phyloP scores from a whole-genome alignment of 2,329 filamentous ascomycete species.

The Exophiala oligosperma region DNA sequence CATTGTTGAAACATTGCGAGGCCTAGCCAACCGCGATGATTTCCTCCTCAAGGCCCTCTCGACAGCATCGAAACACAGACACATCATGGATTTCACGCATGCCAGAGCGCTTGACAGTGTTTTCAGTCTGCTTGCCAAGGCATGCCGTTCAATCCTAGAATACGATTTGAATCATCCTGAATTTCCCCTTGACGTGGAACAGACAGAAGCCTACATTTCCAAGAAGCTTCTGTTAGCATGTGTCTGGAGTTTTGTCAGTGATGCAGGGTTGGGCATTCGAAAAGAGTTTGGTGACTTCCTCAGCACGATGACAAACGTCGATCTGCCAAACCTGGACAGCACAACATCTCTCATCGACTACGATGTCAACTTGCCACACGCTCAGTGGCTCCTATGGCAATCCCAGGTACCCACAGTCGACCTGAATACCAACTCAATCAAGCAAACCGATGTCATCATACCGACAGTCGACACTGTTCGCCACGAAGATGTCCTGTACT shows the following conservation, averaged over 20 bases:
- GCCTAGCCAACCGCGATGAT: conserved; percentile 73
- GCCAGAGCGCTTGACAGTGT: conserved; percentile 88
- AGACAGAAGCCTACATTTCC: conserved; percentile 82
- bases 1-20: conserved; percentile 75
- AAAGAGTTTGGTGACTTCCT: conserved; percentile 87
- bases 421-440: conserved; percentile 97
- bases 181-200: conserved; percentile 86
- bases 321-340: conserved; percentile 76
- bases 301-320: conserved; percentile 78
- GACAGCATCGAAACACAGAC: conserved; percentile 74
- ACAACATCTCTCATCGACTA: conserved; percentile 90
- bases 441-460: conserved; percentile 97
- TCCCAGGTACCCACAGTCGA: conserved; percentile 91
- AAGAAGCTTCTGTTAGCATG: conserved; percentile 93
- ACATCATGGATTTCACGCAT: conserved; percentile 98
- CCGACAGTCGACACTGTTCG: conserved; percentile 95
- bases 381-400: conserved; percentile 92
- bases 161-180: conserved; percentile 94
- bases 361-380: conserved; percentile 81
- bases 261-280: conserved; percentile 84
- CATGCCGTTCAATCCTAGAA: conserved; percentile 86
- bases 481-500: conserved; percentile 98
- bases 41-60: conserved; percentile 78
- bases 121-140: conserved; percentile 94
- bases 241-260: conserved; percentile 94